Evolutionary conservation across 768 basidiomycete genomes (phyloP).

Genomic region (Leccinum variicolor): DNA sequence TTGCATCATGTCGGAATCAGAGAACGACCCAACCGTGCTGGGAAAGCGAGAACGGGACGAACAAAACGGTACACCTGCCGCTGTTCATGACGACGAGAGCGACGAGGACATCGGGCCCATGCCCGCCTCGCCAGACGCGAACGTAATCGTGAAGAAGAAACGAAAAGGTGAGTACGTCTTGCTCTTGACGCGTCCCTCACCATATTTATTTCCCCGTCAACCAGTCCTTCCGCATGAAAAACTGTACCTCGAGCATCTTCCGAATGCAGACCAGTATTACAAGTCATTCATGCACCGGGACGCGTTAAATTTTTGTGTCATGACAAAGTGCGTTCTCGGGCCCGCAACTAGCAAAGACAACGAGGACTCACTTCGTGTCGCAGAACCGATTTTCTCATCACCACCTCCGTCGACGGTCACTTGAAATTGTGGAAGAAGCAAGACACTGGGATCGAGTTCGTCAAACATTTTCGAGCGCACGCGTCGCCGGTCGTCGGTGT

Average conservation of each 20-base stretch:
- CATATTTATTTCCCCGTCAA: conserved; percentile 20
- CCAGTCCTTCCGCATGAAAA: conserved; percentile 91
- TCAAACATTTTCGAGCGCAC: conserved; percentile 96
- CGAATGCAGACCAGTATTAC: conserved; percentile 89
- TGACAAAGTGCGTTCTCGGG: conserved; percentile 67
- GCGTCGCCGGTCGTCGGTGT: conserved; percentile 74
- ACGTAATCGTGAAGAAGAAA: conserved; percentile 60
- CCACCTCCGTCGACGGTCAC: conserved; percentile 93
- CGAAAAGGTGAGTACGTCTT: conserved; percentile 61
- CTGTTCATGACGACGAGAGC: conserved; percentile 43
- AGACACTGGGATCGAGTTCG: conserved; percentile 92
- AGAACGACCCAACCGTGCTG: conserved; percentile 51
- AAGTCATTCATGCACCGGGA: conserved; percentile 99
- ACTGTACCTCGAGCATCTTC: conserved; percentile 89
- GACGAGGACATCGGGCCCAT: conserved; percentile 86
- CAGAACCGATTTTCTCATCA: conserved; percentile 92
- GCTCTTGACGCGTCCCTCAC: not conserved
- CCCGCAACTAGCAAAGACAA: not conserved
- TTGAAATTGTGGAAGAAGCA: conserved; percentile 99
- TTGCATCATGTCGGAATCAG: conserved; percentile 40
- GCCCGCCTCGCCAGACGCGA: conserved; percentile 56
- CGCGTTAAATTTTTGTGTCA: conserved; percentile 79
- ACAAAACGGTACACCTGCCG: conserved; percentile 5
- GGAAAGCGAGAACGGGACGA: conserved; percentile 59
- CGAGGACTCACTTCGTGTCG: conserved; percentile 2